Evolutionary conservation across 2,329 filamentous ascomycete species (phyloP).

Genomic region (Scortechinia acanthostroma): DNA sequence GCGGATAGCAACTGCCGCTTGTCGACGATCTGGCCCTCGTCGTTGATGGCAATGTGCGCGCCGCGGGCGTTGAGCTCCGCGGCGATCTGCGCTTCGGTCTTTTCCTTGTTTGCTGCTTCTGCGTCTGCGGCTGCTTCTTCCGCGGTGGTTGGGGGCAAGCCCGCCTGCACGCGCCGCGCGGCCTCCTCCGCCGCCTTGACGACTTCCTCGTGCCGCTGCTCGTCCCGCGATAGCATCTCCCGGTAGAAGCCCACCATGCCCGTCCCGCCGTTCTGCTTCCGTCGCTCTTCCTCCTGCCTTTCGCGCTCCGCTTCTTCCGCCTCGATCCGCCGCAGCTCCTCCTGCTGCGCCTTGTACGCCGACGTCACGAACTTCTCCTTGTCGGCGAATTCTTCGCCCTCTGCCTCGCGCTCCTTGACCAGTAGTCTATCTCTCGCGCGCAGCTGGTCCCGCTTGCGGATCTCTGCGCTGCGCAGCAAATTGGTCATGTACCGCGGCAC

Average conservation of each 20-base stretch:
- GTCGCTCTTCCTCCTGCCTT: conserved; percentile 39
- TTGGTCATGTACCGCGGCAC: conserved; percentile 53
- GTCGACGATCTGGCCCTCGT: conserved; percentile 58
- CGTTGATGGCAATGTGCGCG: conserved; percentile 48
- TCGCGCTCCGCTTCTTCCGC: conserved; percentile 46
- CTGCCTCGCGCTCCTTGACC: conserved; percentile 51
- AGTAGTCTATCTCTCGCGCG: conserved; percentile 53
- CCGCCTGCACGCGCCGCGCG: conserved; percentile 13
- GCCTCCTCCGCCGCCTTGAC: conserved; percentile 42
- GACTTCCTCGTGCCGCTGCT: conserved; percentile 44
- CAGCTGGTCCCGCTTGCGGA: conserved; percentile 55
- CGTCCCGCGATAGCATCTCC: conserved; percentile 47
- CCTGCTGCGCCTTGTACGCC: conserved; percentile 59
- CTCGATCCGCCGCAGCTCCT: conserved; percentile 45
- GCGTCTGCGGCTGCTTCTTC: conserved; percentile 7
- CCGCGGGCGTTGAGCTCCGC: conserved; percentile 39
- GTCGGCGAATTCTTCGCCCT: conserved; percentile 60
- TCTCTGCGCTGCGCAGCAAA: conserved; percentile 48
- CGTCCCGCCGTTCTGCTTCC: conserved; percentile 31
- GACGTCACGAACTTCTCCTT: conserved; percentile 63
- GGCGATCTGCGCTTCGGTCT: conserved; percentile 41
- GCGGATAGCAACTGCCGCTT: conserved; percentile 55
- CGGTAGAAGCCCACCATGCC: conserved; percentile 57
- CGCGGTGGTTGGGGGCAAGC: conserved; percentile 14
- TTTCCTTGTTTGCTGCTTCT: conserved; percentile 23